Percentiles rank a stretch among this genome's conserved stretches.
Conservation (phyloP, 805 yeast genomes). For the Blastobotrys parvus region DNA sequence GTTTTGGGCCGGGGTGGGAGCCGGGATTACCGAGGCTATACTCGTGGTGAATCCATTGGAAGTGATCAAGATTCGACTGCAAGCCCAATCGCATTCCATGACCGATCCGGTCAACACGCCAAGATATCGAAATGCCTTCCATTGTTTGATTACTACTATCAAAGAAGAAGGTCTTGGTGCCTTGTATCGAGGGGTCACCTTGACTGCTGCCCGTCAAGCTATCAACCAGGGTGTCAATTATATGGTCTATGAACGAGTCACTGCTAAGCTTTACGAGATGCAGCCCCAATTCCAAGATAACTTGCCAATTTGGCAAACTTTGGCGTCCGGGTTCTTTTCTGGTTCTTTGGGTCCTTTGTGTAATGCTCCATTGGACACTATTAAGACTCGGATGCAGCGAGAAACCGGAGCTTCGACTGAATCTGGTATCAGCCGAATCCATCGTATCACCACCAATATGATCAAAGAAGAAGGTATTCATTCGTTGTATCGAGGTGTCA, state of each 20-base stretch:
- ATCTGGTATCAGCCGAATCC: slow-evolving; percentile 69
- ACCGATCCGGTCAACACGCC: slow-evolving; percentile 74
- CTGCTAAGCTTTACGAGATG: slow-evolving; percentile 52
- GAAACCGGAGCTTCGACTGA: slow-evolving; percentile 57
- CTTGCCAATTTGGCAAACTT: slow-evolving; percentile 91
- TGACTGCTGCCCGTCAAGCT: slow-evolving; percentile 97
- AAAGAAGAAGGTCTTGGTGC: slow-evolving; percentile 88
- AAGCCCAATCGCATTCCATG: slow-evolving; percentile 89
- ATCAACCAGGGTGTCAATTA: slow-evolving; percentile 98
- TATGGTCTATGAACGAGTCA: slow-evolving; percentile 84
- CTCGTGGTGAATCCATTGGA: slow-evolving; percentile 95
- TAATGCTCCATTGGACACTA: slow-evolving; percentile 95
- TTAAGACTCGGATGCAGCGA: slow-evolving; percentile 93
- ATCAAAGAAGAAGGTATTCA: slow-evolving; percentile 81
- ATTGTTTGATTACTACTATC: slow-evolving; percentile 73
- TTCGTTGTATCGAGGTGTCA: slow-evolving; percentile 92
- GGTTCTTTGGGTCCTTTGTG: slow-evolving; percentile 98
- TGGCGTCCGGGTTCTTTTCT: slow-evolving; percentile 78
- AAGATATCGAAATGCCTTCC: slow-evolving; percentile 87
- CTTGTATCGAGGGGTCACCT: slow-evolving; percentile 85
- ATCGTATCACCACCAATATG: slow-evolving; percentile 70
- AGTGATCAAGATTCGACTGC: slow-evolving; percentile 91
- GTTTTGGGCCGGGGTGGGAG: slow-evolving; percentile 91
- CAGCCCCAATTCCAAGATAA: slow-evolving; percentile 45
- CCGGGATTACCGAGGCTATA: slow-evolving; percentile 95